Conservation (phyloP, 1,139 yeast species). For the Saccharomyces pastorianus region DNA sequence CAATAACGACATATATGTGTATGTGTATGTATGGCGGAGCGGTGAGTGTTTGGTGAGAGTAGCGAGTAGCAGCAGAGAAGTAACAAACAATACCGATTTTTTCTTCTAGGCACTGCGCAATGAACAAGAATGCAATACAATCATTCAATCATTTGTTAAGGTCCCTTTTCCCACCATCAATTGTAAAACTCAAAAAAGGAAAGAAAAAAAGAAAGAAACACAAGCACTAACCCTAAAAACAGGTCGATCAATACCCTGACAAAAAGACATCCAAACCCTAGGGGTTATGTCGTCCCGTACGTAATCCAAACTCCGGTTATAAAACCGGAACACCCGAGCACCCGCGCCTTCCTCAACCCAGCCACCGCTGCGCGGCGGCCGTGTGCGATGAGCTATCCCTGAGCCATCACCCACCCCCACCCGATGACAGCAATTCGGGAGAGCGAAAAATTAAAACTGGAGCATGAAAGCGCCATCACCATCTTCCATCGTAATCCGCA, state of each 20-base stretch:
- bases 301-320: not conserved
- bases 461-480: not conserved
- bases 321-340: not conserved
- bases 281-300: not conserved
- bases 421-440: slow-evolving; percentile 1
- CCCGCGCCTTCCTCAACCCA: slow-evolving; percentile 1
- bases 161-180: not conserved
- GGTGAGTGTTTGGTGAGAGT: not conserved
- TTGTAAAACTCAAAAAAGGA: not conserved
- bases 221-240: too few species aligned
- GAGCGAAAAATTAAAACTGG: not conserved
- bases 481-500: not conserved
- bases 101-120: not conserved
- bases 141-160: too few species aligned
- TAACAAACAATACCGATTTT: not conserved
- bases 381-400: not conserved
- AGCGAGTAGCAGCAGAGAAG: too few species aligned
- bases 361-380: not conserved
- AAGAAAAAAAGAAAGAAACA: not conserved
- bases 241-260: too few species aligned
- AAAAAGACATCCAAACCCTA: too few species aligned
- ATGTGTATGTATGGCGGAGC: too few species aligned
- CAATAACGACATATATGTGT: not conserved
- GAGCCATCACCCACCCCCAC: slow-evolving; percentile 1
- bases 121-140: too few species aligned